Conservation (phyloP, 768 basidiomycete species). For the Serendipita sp. region DNA sequence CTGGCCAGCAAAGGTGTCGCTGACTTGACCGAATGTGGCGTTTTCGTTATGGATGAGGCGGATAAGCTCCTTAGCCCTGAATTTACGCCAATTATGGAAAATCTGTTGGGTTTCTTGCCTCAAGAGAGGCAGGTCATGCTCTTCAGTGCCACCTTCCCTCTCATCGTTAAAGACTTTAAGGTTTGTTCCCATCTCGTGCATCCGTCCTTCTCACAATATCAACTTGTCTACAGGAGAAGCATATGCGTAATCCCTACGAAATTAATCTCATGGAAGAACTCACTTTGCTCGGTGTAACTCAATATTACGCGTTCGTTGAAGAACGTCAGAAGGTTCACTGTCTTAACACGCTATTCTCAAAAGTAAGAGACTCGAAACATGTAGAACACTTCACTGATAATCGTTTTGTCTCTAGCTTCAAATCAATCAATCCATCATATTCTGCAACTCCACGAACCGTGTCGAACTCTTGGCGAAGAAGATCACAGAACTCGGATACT, state of each 20-base stretch:
- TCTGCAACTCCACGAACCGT: slow-evolving; percentile 99
- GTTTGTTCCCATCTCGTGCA: slow-evolving; percentile 24
- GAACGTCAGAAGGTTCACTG: slow-evolving; percentile 99
- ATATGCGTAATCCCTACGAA: slow-evolving; percentile 90
- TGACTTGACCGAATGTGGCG: slow-evolving; percentile 82
- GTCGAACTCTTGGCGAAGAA: slow-evolving; percentile 99
- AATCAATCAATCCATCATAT: slow-evolving; percentile 99
- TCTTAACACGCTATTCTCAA: slow-evolving; percentile 97
- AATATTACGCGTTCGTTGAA: slow-evolving; percentile 99
- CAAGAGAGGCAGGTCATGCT: slow-evolving; percentile 89
- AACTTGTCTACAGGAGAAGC: slow-evolving; percentile 51
- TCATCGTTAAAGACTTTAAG: slow-evolving; percentile 99
- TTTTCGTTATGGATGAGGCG: slow-evolving; percentile 99
- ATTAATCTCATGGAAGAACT: slow-evolving; percentile 99
- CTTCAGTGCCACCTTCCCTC: slow-evolving; percentile 96
- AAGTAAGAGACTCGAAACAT: slow-evolving; percentile 32
- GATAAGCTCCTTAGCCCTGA: slow-evolving; percentile 95
- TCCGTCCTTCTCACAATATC: slow-evolving; percentile 6
- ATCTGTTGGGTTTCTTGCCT: slow-evolving; percentile 73
- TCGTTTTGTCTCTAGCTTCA: slow-evolving; percentile 46
- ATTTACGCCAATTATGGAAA: slow-evolving; percentile 97
- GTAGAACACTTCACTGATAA: slow-evolving; percentile 1
- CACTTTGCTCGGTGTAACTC: slow-evolving; percentile 93
- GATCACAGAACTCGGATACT: slow-evolving; percentile 97
- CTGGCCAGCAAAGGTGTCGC: slow-evolving; percentile 85